Base-by-base conservation (phyloP, 805 yeast species). In the Zygosaccharomyces siamensis region DNA sequence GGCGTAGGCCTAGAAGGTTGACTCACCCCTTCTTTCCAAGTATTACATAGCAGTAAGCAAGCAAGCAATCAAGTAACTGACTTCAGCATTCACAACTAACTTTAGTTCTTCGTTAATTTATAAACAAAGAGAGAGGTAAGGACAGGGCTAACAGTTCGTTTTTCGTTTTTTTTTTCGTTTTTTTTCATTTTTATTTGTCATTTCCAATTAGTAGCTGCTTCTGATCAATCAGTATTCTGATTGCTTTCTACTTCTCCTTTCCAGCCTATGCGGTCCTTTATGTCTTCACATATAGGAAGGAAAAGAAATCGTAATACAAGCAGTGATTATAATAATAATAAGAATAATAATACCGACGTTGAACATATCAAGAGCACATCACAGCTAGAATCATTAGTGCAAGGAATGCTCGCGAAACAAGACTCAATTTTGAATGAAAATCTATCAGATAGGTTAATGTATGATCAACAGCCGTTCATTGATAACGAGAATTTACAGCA, bases 331-430 rank as follows among this genome's bases (percentile, higher is more conserved):
- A 36, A 20, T 33, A 24, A 24, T 5, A 27, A 21, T 37, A 37
- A 21, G 11, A 43, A 43, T 24, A 32, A 43, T n/a, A 32, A 18
- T 20, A 39, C 28, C 24, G 42, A 18, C 42, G 24, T n/a, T 27
- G 16, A 23, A 21, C 24, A 30, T 16, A 24, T 30, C 10, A 21
- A 30, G 24, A 39, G 26, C 39, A 26, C 49, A 23, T 12, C 42
- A 2, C 26, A 30, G 14, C 30, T 41, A 21, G 56, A 55, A 23
- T 48, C 51, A n/a, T 27, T 59, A n/a, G 31, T 59, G 39, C 58
- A 55, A 35, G 59, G 60, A 10, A 59, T 61, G 60, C 51, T 61
- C 27, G 55, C 58, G n/a, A 57, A 58, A 41, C 66, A 61, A 45
- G 48, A 58, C 4, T 50, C 58, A 0, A 51, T 56, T 32, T 44